Evolutionary conservation across 768 basidiomycete species (phyloP).

Genomic region (Cystobasidium onofrii): DNA sequence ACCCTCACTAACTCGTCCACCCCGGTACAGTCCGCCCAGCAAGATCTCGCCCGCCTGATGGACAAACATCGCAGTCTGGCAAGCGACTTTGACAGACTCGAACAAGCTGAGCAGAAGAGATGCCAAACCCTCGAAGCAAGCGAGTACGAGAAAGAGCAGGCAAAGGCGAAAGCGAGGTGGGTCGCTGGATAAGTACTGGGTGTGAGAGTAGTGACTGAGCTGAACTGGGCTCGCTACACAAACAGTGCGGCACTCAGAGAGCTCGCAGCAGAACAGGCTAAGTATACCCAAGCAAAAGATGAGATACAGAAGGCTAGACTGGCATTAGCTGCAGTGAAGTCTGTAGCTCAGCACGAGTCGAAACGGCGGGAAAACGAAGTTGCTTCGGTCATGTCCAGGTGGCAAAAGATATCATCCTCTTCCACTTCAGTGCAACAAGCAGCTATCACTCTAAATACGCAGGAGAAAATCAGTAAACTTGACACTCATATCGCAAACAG

Average conservation of each 20-base stretch:
- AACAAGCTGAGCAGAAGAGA: neutral
- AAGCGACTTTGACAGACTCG: conserved; percentile 13
- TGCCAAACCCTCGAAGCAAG: neutral
- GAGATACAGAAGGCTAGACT: conserved; percentile 13
- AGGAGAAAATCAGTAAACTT: neutral
- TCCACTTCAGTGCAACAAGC: neutral
- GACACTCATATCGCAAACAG: neutral
- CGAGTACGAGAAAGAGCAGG: conserved; percentile 22
- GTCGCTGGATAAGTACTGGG: neutral
- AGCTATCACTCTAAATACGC: conserved; percentile 11
- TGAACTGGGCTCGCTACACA: neutral
- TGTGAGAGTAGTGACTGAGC: neutral
- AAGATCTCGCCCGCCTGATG: conserved; percentile 8
- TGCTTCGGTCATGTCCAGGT: neutral
- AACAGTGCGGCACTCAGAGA: conserved; percentile 15
- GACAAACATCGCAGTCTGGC: conserved; percentile 15
- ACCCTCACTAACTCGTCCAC: neutral
- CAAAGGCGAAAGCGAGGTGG: conserved; percentile 8
- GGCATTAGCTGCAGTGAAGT: conserved; percentile 3
- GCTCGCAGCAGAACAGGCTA: conserved; percentile 5
- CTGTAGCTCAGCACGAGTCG: conserved; percentile 4
- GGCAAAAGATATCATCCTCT: conserved; percentile 20
- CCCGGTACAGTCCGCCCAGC: neutral
- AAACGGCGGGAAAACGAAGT: conserved; percentile 26
- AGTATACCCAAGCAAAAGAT: conserved; percentile 19